Evolutionary conservation across 2,329 filamentous ascomycete genomes (phyloP).

Genomic region (Dactylellina haptotyla): DNA sequence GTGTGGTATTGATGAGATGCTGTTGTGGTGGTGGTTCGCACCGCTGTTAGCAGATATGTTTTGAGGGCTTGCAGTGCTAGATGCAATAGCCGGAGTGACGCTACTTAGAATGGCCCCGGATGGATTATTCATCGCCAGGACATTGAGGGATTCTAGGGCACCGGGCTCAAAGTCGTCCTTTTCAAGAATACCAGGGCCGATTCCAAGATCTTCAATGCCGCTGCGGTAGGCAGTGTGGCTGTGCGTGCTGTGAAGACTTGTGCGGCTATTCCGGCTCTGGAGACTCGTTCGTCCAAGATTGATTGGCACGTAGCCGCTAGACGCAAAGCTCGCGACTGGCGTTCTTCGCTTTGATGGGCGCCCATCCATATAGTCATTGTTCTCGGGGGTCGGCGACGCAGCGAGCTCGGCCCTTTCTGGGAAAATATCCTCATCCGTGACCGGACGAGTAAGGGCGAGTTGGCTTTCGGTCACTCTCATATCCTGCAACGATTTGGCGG

Average conservation of each 20-base stretch:
- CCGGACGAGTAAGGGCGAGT: neutral
- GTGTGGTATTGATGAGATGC: constrained; percentile 17
- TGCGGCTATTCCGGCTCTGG: constrained; percentile 47
- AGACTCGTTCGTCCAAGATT: constrained; percentile 42
- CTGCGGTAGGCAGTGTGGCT: constrained; percentile 39
- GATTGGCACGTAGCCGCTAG: constrained; percentile 30
- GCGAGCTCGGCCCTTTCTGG: constrained; percentile 43
- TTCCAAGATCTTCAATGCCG: constrained; percentile 39
- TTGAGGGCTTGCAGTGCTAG: constrained; percentile 3
- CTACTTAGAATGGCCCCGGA: constrained; percentile 25
- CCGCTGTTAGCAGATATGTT: neutral
- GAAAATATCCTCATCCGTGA: constrained; percentile 47
- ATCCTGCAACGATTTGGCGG: constrained; percentile 36
- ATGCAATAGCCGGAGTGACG: constrained; percentile 38
- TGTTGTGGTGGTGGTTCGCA: constrained; percentile 14
- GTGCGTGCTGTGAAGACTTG: constrained; percentile 46
- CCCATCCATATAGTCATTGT: constrained; percentile 44
- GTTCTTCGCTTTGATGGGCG: constrained; percentile 39
- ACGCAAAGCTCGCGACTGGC: constrained; percentile 38
- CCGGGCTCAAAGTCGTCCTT: constrained; percentile 51
- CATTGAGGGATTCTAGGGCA: constrained; percentile 48
- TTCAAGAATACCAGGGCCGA: constrained; percentile 47
- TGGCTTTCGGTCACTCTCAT: constrained; percentile 24
- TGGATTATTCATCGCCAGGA: constrained; percentile 50
- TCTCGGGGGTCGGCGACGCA: constrained; percentile 29